Conservation (phyloP, 805 yeast species). For the Cyberlindnera lachancei region DNA sequence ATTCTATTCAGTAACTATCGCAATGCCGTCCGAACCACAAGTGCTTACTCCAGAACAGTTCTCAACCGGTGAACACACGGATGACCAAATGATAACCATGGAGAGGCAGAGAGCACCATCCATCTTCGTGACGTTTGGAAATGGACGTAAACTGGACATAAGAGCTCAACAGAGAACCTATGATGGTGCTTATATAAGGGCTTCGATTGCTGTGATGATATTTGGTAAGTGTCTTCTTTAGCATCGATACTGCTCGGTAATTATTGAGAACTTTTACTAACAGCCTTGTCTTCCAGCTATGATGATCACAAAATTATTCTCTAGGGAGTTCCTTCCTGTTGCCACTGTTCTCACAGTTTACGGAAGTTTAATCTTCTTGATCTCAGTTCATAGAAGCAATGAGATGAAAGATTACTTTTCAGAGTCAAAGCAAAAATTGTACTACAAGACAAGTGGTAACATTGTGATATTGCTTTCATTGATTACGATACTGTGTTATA, state of each 20-base stretch:
- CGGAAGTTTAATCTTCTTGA: constrained; percentile 38
- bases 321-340: constrained; percentile 54
- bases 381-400: constrained; percentile 28
- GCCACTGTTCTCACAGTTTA: constrained; percentile 61
- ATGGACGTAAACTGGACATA: constrained; percentile 10
- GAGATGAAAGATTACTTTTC: constrained; percentile 32
- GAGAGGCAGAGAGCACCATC: constrained; percentile 6
- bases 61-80: no score
- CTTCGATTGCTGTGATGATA: constrained; percentile 62
- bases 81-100: not conserved
- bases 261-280: not conserved
- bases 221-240: constrained; percentile 31
- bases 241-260: no score
- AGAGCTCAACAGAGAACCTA: constrained; percentile 73
- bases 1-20: no score
- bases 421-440: constrained; percentile 28
- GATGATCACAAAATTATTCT: constrained; percentile 56
- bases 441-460: constrained; percentile 56
- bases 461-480: constrained; percentile 44
- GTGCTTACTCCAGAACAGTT: no score
- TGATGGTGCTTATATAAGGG: constrained; percentile 75
- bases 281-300: constrained; percentile 24
- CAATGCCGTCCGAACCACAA: no score
- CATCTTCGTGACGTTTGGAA: constrained; percentile 6
- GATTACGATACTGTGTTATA: constrained; percentile 44